Percentiles rank a stretch among this genome's conserved stretches.
phyloP scores from a whole-genome alignment of 1,284 basidiomycete genomes.

The Lentinus polychrous region DNA sequence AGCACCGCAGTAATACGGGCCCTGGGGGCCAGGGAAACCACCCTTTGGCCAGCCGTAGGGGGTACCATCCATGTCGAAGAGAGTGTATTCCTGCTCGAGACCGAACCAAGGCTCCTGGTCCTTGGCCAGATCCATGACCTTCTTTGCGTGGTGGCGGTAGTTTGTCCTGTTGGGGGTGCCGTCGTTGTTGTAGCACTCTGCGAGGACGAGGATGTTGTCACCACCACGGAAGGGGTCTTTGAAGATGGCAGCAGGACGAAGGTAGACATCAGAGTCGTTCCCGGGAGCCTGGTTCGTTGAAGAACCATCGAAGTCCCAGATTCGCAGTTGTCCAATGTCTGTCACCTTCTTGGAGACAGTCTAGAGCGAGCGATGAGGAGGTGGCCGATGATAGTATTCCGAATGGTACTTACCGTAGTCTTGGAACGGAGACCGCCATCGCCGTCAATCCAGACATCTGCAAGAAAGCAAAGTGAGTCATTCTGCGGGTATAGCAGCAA shows the following conservation, averaged over 20 bases:
- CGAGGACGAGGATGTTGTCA: conserved; percentile 95
- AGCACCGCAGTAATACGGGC: conserved; percentile 99
- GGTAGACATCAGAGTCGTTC: conserved; percentile 94
- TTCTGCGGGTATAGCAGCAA: conserved; percentile 6
- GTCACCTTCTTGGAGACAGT: conserved; percentile 81
- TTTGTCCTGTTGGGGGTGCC: conserved; percentile 98
- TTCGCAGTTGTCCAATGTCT: conserved; percentile 81
- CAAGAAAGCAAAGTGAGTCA: conserved; percentile 20
- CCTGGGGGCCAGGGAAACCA: conserved; percentile 99
- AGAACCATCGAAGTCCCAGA: conserved; percentile 99
- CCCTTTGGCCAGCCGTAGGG: conserved; percentile 98
- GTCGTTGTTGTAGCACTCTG: conserved; percentile 98
- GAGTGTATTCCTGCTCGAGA: conserved; percentile 98
- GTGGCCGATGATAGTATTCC: not conserved
- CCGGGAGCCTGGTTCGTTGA: conserved; percentile 96
- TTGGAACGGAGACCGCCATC: conserved; percentile 90
- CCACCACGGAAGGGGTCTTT: conserved; percentile 99
- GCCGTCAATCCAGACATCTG: conserved; percentile 96
- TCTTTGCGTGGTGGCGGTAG: conserved; percentile 85
- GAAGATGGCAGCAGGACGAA: conserved; percentile 96
- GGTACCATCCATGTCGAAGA: conserved; percentile 88
- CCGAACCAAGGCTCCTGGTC: conserved; percentile 93
- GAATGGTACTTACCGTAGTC: conserved; percentile 61
- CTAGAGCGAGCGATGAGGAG: conserved; percentile 28
- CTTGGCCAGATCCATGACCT: conserved; percentile 89